Evolutionary conservation across 2,329 filamentous ascomycete species (phyloP), one percentile per base, ranked within the genome.

Genomic region (Fusarium beomiforme): DNA sequence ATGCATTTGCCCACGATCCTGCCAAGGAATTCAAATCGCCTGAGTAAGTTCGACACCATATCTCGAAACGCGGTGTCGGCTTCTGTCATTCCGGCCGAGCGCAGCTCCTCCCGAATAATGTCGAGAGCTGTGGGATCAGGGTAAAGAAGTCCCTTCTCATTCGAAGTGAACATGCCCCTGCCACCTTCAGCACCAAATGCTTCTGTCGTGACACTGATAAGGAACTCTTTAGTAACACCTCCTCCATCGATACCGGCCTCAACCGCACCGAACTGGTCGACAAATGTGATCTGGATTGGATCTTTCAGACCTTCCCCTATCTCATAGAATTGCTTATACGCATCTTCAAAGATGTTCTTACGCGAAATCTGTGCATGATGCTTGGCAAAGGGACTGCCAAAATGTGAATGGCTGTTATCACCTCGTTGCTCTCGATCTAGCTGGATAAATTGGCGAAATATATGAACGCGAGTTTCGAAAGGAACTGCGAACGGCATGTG

Each of bases 401-500:
- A 46, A 56, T 37, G 36, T 17, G 59, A 59, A 11, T 64, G 50
- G 34, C 43, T 70, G 39, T 59, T 64, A 3, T 73, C 71, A 16
- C 74, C 67, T 46, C 79, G 76, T 31, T 75, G 76, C 12, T 23
- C 26, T 29, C 75, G 75, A 80, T 99, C 96, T 8, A 95, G 85
- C 33, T 89, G 83, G n/a, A 98, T 93, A 75, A 98, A 98, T 77
- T 97, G 90, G 33, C 95, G 90, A 80, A 99, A 98, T 26, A 98
- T 95, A 78, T 94, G 90, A 8, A 99, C 96, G 49, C 96, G 87
- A 0, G 93, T 96, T 39, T 93, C 90, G 75, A 99, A 99, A 0
- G 95, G 96, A 46, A 99, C 96, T 72, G 95, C 93, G 79, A 98
- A 99, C 0, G 96, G 96, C 91, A 99, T 97, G 76, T 98, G 97